phyloP scores from a whole-genome alignment of 805 yeast species.

The Candida michaelii region DNA sequence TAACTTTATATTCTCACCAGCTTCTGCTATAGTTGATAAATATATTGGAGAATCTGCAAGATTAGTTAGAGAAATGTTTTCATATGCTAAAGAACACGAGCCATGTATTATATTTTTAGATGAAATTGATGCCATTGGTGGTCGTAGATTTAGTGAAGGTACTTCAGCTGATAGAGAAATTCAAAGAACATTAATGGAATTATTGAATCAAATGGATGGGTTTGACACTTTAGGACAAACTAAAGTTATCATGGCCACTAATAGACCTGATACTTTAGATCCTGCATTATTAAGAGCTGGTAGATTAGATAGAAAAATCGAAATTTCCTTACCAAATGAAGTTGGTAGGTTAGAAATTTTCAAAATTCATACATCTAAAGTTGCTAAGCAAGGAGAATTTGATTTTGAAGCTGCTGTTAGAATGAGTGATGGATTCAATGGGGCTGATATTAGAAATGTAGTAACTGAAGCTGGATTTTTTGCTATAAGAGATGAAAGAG shows the following conservation, averaged over 20 bases:
- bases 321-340: conserved; percentile 93
- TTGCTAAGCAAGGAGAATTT: conserved; percentile 89
- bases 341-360: conserved; percentile 91
- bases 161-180: conserved; percentile 98
- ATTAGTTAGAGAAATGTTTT: conserved; percentile 94
- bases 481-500: conserved; percentile 97
- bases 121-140: conserved; percentile 98
- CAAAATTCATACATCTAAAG: conserved; percentile 86
- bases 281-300: conserved; percentile 98
- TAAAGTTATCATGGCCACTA: conserved; percentile 98
- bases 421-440: conserved; percentile 98
- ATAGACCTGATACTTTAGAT: conserved; percentile 96
- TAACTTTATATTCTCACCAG: conserved; percentile 96
- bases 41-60: conserved; percentile 98
- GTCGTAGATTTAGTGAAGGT: conserved; percentile 96
- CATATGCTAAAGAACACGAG: conserved; percentile 96
- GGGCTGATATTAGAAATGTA: conserved; percentile 96
- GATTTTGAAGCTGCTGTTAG: conserved; percentile 96
- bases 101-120: conserved; percentile 99
- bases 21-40: conserved; percentile 96
- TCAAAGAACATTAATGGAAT: conserved; percentile 96
- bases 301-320: conserved; percentile 93
- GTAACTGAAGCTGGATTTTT: conserved; percentile 98
- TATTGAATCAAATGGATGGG: conserved; percentile 97
- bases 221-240: conserved; percentile 96